Conservation (phyloP, 2,329 filamentous ascomycete genomes). For the Pseudogymnoascus sp. region DNA sequence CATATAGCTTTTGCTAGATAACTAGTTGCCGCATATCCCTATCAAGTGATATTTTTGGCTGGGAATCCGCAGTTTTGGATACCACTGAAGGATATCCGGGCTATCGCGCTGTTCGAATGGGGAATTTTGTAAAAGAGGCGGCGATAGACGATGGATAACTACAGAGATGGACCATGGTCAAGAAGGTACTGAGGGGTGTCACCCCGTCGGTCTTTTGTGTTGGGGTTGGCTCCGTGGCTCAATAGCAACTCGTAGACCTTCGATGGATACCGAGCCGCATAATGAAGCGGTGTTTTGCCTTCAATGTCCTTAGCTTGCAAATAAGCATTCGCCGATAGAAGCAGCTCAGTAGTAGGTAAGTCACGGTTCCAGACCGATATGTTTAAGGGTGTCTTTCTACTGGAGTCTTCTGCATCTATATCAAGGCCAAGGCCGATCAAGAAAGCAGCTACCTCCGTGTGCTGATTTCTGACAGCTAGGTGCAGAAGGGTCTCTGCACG, state of each 20-base stretch:
- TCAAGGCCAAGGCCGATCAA: neutral
- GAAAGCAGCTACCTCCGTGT: neutral
- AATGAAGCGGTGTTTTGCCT: neutral
- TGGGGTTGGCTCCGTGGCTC: neutral
- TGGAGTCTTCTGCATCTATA: neutral
- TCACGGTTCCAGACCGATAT: neutral
- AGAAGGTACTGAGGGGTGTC: slow-evolving; percentile 51
- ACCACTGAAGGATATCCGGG: neutral
- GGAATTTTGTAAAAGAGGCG: neutral
- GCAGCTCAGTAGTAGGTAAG: neutral
- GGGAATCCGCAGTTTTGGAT: neutral
- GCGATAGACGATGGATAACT: neutral
- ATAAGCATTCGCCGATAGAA: neutral
- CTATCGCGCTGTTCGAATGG: neutral
- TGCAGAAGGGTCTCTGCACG: neutral
- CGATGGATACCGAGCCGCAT: neutral
- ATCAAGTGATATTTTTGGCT: too few relatives aligned
- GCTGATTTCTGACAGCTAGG: neutral
- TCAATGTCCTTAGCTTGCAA: neutral
- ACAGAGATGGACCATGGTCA: neutral
- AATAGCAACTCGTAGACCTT: neutral
- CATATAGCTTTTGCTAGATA: too few relatives aligned
- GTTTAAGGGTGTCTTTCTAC: neutral
- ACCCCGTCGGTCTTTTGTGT: slow-evolving; percentile 28
- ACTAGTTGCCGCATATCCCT: too few relatives aligned